Base-by-base conservation (phyloP, 2,329 filamentous ascomycete species). In the Penicillium janthinellum region DNA sequence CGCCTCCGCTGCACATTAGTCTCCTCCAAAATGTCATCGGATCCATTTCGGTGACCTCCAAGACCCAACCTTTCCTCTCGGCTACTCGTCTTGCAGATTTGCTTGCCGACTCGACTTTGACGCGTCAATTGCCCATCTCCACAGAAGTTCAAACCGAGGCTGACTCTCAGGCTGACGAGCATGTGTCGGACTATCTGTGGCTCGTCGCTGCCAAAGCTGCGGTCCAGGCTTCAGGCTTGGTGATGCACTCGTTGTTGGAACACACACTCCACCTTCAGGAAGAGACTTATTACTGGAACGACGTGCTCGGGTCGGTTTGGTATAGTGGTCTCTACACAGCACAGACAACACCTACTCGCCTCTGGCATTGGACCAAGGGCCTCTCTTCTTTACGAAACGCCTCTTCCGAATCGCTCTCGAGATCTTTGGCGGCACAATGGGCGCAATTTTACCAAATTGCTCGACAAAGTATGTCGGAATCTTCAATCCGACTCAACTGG, bases 271-370 rank as follows among this genome's bases (percentile, higher is more conserved):
- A 89, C 0, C 77, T 99, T 17, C 90, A 88, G 68, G 88, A 96
- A 65, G 92, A 96, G 67, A 88, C 96, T 25, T 93, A 90, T 87
- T 98, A 98, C 75, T 99, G 95, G 95, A 91, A 96, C 71, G 90
- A 95, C 66, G 85, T 97, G 1, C 79, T 96, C 34, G 86, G 86
- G 10, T 96, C 91, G 0, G 89, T 91, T 67, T 83, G 86, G 51
- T 91, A 89, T 70, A 93, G 90, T 64, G 89, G 87, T 35, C 74
- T 97, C 3, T 97, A 97, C 76, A 89, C 91, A 14, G 78, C 96
- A 8, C 95, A 99, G 75, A 96, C 89, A 0, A 91, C 89, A 0
- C 95, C 95, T 0, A 69, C 88, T 42, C 84, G 90, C 17, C 75
- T 96, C 37, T 94, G 88, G 86, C 78, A 81, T 3, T 92, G 90